A percentile compares a stretch with the other conserved stretches of the same genome.
phyloP scores from a whole-genome alignment of 2,329 filamentous ascomycete species.

The Sporothrix sp. region DNA sequence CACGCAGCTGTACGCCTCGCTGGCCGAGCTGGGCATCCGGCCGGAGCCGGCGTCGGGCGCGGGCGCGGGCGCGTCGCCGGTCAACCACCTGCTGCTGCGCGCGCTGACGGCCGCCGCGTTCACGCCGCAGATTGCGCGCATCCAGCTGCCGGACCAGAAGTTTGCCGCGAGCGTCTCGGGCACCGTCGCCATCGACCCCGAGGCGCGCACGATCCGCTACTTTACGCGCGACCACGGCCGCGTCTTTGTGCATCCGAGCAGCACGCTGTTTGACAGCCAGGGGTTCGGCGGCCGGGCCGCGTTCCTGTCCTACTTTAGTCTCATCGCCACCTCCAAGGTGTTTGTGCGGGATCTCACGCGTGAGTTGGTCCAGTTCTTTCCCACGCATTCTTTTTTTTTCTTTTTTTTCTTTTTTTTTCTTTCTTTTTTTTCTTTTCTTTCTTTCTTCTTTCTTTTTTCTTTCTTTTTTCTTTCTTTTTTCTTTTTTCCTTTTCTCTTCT shows the following conservation, averaged over 20 bases:
- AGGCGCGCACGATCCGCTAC: constrained; percentile 86
- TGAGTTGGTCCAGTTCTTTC: no score
- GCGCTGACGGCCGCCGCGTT: constrained; percentile 65
- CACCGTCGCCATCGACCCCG: constrained; percentile 85
- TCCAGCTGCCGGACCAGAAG: constrained; percentile 92
- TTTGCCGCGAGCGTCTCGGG: constrained; percentile 81
- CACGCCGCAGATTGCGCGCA: constrained; percentile 79
- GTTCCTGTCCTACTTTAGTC: constrained; percentile 83
- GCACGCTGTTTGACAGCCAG: constrained; percentile 75
- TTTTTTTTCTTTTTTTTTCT: constrained; percentile 25
- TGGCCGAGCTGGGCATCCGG: constrained; percentile 78
- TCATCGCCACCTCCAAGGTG: constrained; percentile 85
- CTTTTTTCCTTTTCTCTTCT: neutral
- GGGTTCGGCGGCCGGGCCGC: constrained; percentile 63
- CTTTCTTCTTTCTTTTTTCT: constrained; percentile 28
- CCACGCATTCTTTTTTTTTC: no score
- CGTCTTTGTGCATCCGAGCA: constrained; percentile 87
- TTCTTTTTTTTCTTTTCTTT: constrained; percentile 15
- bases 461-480: constrained; percentile 34
- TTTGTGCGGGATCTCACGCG: constrained; percentile 87
- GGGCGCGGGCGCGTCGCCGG: constrained; percentile 11
- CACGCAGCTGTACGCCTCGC: constrained; percentile 72
- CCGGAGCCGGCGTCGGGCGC: constrained; percentile 28
- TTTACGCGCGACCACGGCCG: constrained; percentile 77
- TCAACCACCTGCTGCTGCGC: constrained; percentile 45